These are phyloP conservation scores for Eragrostis nindensis DNA, from an alignment of 176 grass and related monocot genomes.

Conservation along the genomic window DNA sequence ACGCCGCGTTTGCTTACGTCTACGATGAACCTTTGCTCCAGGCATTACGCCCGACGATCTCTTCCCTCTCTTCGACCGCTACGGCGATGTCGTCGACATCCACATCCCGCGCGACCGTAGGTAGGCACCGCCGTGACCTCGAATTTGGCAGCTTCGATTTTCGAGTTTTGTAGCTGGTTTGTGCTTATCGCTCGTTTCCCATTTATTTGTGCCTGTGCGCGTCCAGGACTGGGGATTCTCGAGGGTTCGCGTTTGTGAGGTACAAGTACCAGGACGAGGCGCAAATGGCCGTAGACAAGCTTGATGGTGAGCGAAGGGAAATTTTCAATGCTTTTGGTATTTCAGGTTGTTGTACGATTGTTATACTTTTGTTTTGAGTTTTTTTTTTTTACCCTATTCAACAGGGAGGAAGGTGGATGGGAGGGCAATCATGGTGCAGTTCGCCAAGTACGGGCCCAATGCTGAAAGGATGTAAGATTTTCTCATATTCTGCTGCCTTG, in stretches of 20 bases:
- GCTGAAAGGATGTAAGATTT: conserved; percentile 83
- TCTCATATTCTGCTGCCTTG: not conserved
- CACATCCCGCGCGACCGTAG: conserved; percentile 80
- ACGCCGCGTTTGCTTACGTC: not conserved
- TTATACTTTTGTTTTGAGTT: not conserved
- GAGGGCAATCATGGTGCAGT: conserved; percentile 82
- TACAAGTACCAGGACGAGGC: conserved; percentile 87
- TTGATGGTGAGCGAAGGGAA: conserved; percentile 55
- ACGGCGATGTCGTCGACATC: conserved; percentile 74
- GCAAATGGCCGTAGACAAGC: conserved; percentile 70
- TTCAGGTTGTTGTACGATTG: not conserved
- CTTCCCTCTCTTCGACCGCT: conserved; percentile 74
- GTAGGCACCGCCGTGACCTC: conserved; percentile 29
- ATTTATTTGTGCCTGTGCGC: not conserved
- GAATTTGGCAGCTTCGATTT: not conserved
- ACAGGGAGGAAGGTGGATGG: conserved; percentile 72
- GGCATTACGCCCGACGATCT: conserved; percentile 80
- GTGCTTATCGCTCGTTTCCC: conserved; percentile 8
- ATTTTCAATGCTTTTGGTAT: not conserved
- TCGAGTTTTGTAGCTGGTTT: conserved; percentile 2
- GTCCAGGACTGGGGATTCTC: conserved; percentile 72
- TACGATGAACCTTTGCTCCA: conserved; percentile 36
- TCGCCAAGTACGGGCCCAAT: conserved; percentile 88
- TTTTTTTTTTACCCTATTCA: not conserved
- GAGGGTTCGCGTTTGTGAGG: conserved; percentile 87